Evolutionary conservation across 1,284 basidiomycete genomes (phyloP).

Genomic region (Neonothopanus nambi): DNA sequence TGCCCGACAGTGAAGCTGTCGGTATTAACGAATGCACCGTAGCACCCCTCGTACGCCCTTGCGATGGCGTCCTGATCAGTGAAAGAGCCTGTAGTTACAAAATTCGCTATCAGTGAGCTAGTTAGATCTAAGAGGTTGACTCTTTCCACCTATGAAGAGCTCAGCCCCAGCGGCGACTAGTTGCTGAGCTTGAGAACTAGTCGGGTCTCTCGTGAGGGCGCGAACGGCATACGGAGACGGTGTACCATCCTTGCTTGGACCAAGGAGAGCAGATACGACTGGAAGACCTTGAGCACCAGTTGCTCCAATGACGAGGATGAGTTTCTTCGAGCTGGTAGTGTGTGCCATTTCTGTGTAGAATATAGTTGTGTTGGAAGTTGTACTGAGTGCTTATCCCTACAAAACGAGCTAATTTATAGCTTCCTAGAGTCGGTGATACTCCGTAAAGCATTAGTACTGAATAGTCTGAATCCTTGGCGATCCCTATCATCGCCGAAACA

Average conservation of each 20-base stretch:
- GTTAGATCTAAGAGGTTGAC: background rate
- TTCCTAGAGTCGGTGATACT: too few relatives aligned
- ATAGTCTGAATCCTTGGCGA: too few relatives aligned
- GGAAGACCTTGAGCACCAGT: constrained; percentile 52
- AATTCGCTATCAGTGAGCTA: too few relatives aligned
- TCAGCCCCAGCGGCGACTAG: constrained; percentile 43
- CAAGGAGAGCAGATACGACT: constrained; percentile 44
- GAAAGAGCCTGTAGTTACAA: constrained; percentile 29
- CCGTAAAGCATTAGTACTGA: too few relatives aligned
- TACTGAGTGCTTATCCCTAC: too few relatives aligned
- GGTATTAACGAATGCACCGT: constrained; percentile 47
- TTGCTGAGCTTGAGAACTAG: constrained; percentile 35
- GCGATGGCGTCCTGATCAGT: constrained; percentile 35
- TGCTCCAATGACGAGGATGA: constrained; percentile 52
- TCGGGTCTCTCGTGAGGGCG: constrained; percentile 45
- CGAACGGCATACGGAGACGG: constrained; percentile 48
- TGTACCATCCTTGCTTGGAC: constrained; percentile 34
- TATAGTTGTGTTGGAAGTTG: too few relatives aligned
- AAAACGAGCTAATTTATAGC: too few relatives aligned
- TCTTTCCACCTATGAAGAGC: constrained; percentile 44
- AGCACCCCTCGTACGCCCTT: constrained; percentile 40
- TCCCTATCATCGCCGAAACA: too few relatives aligned
- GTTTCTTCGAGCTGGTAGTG: constrained; percentile 25
- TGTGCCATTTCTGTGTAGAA: too few relatives aligned
- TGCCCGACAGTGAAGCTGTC: constrained; percentile 49